phyloP scores from a whole-genome alignment of 352 stramenopile species.

The Lagenidium giganteum region DNA sequence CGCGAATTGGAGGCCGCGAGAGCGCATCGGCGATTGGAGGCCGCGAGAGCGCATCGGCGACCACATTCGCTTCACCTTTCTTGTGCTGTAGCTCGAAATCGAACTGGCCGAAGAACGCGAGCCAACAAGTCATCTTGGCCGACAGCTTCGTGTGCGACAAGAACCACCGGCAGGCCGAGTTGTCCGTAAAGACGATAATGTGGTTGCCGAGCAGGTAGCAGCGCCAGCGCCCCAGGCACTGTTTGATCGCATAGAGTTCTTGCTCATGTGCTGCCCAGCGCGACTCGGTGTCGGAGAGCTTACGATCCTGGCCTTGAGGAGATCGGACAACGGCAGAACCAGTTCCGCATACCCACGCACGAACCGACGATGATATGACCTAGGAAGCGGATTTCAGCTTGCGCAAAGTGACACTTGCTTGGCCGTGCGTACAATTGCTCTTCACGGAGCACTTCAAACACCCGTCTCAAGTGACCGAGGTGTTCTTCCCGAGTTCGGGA shows the following conservation, averaged over 20 bases:
- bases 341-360: conserved; percentile 12
- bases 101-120: conserved; percentile 16
- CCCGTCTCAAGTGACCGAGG: not conserved
- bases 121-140: conserved; percentile 6
- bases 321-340: conserved; percentile 10
- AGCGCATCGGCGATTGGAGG: not conserved
- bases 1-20: not conserved
- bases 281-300: conserved; percentile 1
- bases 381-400: conserved; percentile 4
- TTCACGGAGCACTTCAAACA: too few relatives aligned
- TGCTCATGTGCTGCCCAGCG: conserved; percentile 9
- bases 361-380: conserved; percentile 10
- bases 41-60: conserved; percentile 11
- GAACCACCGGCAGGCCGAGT: conserved; percentile 12
- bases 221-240: conserved; percentile 2
- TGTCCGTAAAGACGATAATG: conserved; percentile 11
- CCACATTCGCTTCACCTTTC: conserved; percentile 8
- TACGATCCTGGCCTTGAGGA: conserved; percentile 9
- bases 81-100: conserved; percentile 8
- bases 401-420: conserved; percentile 5
- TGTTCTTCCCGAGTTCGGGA: not conserved
- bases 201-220: conserved; percentile 7
- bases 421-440: conserved; percentile 5
- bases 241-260: conserved; percentile 12
- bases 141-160: conserved; percentile 7